Conservation (phyloP, 805 yeast species). For the Candida insectalens region DNA sequence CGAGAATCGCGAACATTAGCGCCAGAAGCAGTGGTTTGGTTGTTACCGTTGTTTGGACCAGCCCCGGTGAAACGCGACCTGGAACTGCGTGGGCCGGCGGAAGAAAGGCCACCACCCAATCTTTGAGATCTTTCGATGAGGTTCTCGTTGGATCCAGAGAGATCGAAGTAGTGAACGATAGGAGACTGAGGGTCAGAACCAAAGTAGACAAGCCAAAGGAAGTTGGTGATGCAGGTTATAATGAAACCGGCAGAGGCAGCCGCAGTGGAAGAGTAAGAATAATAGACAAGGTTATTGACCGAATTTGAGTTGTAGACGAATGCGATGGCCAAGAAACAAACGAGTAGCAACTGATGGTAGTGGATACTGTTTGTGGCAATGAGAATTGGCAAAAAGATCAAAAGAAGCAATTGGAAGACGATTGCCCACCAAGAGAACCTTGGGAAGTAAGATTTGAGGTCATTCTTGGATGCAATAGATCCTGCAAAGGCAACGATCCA, state of each 20-base stretch:
- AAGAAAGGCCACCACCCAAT: no score
- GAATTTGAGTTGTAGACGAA: constrained; percentile 80
- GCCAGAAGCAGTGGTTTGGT: no score
- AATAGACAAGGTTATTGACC: constrained; percentile 70
- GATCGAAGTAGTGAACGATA: constrained; percentile 73
- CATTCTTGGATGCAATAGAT: constrained; percentile 48
- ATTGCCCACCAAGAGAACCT: constrained; percentile 96
- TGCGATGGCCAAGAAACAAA: constrained; percentile 57
- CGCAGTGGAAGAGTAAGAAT: constrained; percentile 50
- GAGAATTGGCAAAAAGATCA: constrained; percentile 38
- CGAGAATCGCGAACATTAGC: no score
- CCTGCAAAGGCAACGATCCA: constrained; percentile 91
- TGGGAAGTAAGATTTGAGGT: constrained; percentile 40
- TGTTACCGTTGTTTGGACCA: no score
- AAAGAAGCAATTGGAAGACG: constrained; percentile 61
- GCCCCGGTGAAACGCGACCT: no score
- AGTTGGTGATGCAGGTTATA: constrained; percentile 67
- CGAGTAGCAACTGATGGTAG: constrained; percentile 51
- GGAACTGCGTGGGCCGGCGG: no score
- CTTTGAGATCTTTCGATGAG: constrained; percentile 1
- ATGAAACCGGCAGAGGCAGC: constrained; percentile 94
- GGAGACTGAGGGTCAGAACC: constrained; percentile 92
- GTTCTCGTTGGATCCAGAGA: constrained; percentile 46
- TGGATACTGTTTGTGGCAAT: constrained; percentile 58
- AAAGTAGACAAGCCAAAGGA: constrained; percentile 80